Percentiles rank a stretch among this genome's conserved stretches.
These are phyloP conservation scores for Mollisiaceae sp. DNA, from an alignment of 2,329 filamentous ascomycete genomes.

Conservation along the genomic window DNA sequence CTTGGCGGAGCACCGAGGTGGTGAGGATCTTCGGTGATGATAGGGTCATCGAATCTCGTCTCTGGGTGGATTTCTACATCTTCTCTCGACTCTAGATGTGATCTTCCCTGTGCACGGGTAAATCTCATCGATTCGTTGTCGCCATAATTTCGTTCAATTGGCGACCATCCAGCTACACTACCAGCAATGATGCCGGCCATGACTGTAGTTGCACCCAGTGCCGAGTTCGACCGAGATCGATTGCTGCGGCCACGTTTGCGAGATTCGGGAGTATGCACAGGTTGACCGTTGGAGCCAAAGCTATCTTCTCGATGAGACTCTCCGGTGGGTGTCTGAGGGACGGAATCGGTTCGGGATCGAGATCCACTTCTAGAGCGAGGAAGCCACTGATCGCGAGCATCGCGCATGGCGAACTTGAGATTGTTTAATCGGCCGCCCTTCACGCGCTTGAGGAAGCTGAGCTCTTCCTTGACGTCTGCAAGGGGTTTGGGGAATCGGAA, in stretches of 20 bases:
- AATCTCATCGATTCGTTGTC: slow-evolving; percentile 40
- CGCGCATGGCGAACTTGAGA: slow-evolving; percentile 77
- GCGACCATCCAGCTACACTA: slow-evolving; percentile 78
- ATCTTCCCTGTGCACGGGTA: slow-evolving; percentile 34
- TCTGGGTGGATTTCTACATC: slow-evolving; percentile 54
- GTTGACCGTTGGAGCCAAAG: slow-evolving; percentile 48
- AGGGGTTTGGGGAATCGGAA: slow-evolving; percentile 75
- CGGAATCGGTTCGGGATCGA: slow-evolving; percentile 67
- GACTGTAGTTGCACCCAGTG: slow-evolving; percentile 74
- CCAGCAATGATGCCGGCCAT: slow-evolving; percentile 86
- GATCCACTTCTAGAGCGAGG: slow-evolving; percentile 67
- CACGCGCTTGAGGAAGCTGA: slow-evolving; percentile 79
- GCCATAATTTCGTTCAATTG: slow-evolving; percentile 61
- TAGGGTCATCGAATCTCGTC: slow-evolving; percentile 52
- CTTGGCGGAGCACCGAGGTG: slow-evolving; percentile 36
- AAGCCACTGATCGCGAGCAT: slow-evolving; percentile 74
- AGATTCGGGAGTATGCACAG: slow-evolving; percentile 59
- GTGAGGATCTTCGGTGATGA: slow-evolving; percentile 49
- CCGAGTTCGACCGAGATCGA: slow-evolving; percentile 68
- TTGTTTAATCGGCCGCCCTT: slow-evolving; percentile 84
- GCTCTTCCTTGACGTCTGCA: slow-evolving; percentile 77
- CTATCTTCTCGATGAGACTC: slow-evolving; percentile 55
- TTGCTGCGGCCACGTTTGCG: slow-evolving; percentile 71
- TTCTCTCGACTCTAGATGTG: slow-evolving; percentile 49
- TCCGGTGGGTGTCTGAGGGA: slow-evolving; percentile 66